These are phyloP conservation scores for Boletus rufocinnamomeus DNA, from an alignment of 768 basidiomycete genomes.

Conservation along the genomic window DNA sequence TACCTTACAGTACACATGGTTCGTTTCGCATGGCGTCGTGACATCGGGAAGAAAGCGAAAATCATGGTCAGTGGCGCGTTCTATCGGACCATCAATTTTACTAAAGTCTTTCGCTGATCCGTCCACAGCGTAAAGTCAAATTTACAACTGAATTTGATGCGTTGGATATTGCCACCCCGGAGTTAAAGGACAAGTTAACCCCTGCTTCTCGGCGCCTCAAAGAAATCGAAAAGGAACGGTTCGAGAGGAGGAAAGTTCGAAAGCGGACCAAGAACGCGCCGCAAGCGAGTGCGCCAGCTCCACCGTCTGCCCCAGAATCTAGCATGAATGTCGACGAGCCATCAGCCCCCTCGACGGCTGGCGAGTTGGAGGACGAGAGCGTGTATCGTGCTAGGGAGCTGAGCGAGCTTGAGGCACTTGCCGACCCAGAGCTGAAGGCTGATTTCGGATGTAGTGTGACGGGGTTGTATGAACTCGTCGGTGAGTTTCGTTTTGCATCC, in stretches of 20 bases:
- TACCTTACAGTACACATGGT: slow-evolving; percentile 94
- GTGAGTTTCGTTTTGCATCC: slow-evolving; percentile 45
- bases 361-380: slow-evolving; percentile 60
- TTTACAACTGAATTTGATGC: slow-evolving; percentile 90
- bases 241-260: slow-evolving; percentile 79
- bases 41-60: slow-evolving; percentile 92
- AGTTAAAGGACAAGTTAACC: slow-evolving; percentile 67
- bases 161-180: slow-evolving; percentile 77
- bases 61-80: slow-evolving; percentile 69
- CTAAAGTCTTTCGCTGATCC: not conserved
- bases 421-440: slow-evolving; percentile 59
- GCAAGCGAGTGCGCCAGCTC: slow-evolving; percentile 17
- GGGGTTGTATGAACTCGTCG: slow-evolving; percentile 89
- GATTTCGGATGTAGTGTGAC: slow-evolving; percentile 77
- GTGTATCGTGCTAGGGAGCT: slow-evolving; percentile 65
- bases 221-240: slow-evolving; percentile 81
- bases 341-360: slow-evolving; percentile 22
- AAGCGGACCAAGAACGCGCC: slow-evolving; percentile 61
- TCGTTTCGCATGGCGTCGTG: slow-evolving; percentile 91
- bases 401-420: slow-evolving; percentile 60
- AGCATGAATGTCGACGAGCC: slow-evolving; percentile 53
- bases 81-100: not conserved
- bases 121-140: slow-evolving; percentile 78
- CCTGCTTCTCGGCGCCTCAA: slow-evolving; percentile 73
- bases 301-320: slow-evolving; percentile 24